Percentiles rank a stretch among this genome's conserved stretches.
These are phyloP conservation scores for Fagopyrum esculentum DNA, from an alignment of 148 eudicot genomes.

Conservation along the genomic window DNA sequence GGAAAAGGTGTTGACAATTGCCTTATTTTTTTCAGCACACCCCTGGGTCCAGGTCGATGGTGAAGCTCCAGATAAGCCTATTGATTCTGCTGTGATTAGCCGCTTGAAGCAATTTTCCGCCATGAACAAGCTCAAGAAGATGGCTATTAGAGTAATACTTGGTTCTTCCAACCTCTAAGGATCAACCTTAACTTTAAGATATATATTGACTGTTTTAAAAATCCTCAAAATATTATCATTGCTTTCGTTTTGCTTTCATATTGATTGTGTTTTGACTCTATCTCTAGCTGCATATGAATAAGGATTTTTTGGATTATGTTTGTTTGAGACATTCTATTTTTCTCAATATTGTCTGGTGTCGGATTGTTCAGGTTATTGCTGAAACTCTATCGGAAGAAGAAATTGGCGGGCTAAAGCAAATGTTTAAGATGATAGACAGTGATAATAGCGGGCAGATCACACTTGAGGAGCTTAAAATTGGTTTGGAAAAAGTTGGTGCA, in stretches of 20 bases:
- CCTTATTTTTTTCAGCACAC: background rate
- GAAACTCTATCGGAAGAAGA: constrained; percentile 74
- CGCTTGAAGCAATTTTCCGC: constrained; percentile 13
- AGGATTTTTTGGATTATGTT: background rate
- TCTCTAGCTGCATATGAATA: background rate
- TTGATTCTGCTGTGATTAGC: constrained; percentile 13
- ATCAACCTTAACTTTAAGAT: no score
- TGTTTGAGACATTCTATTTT: background rate
- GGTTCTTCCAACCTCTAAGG: background rate
- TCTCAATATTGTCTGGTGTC: background rate
- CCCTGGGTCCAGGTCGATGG: constrained; percentile 14
- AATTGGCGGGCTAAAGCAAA: constrained; percentile 67
- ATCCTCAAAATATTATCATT: background rate
- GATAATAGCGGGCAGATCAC: constrained; percentile 74
- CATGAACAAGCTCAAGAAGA: constrained; percentile 15
- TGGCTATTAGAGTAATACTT: constrained; percentile 12
- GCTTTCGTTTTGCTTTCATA: background rate
- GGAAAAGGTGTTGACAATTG: background rate
- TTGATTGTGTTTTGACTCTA: background rate
- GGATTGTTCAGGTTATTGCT: constrained; percentile 55
- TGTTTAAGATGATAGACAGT: constrained; percentile 75
- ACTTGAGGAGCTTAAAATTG: constrained; percentile 61
- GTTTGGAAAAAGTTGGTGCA: constrained; percentile 68
- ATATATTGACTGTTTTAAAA: no score
- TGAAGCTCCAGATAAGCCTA: constrained; percentile 16